phyloP scores from a whole-genome alignment of 768 basidiomycete genomes.

The Boletales sp. region DNA sequence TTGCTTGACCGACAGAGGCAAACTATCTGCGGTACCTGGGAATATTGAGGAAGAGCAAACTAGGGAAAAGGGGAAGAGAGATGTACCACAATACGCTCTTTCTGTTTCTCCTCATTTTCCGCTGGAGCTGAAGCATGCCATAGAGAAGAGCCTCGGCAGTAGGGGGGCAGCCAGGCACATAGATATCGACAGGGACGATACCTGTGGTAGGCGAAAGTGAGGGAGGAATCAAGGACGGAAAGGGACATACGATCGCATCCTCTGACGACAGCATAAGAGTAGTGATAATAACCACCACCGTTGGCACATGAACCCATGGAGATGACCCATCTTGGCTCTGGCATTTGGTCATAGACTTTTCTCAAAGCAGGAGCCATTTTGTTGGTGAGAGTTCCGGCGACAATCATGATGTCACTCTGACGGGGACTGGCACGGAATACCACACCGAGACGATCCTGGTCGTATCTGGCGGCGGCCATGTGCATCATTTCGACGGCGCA shows the following conservation, averaged over 20 bases:
- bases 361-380: slow-evolving; percentile 99
- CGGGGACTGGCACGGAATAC: slow-evolving; percentile 99
- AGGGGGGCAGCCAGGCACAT: slow-evolving; percentile 93
- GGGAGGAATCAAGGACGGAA: slow-evolving; percentile 3
- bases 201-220: slow-evolving; percentile 40
- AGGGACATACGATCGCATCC: slow-evolving; percentile 85
- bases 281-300: slow-evolving; percentile 96
- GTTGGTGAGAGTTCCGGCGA: slow-evolving; percentile 97
- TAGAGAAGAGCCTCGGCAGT: slow-evolving; percentile 97
- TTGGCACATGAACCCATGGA: slow-evolving; percentile 99
- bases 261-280: slow-evolving; percentile 97
- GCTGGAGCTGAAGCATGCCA: slow-evolving; percentile 94
- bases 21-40: slow-evolving; percentile 27
- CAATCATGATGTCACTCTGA: slow-evolving; percentile 98
- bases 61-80: not conserved
- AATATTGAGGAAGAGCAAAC: not conserved
- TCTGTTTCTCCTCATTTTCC: slow-evolving; percentile 89
- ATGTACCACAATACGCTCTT: slow-evolving; percentile 83
- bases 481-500: slow-evolving; percentile 99
- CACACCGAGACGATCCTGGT: slow-evolving; percentile 95
- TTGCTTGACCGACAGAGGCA: not conserved
- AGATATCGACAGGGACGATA: slow-evolving; percentile 97
- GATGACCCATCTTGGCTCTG: slow-evolving; percentile 99
- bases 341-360: slow-evolving; percentile 98
- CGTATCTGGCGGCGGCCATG: slow-evolving; percentile 98